Evolutionary conservation across 495 filamentous ascomycete species (phyloP), one percentile per base, ranked within the genome.

Genomic region (Chaetomium tenue): DNA sequence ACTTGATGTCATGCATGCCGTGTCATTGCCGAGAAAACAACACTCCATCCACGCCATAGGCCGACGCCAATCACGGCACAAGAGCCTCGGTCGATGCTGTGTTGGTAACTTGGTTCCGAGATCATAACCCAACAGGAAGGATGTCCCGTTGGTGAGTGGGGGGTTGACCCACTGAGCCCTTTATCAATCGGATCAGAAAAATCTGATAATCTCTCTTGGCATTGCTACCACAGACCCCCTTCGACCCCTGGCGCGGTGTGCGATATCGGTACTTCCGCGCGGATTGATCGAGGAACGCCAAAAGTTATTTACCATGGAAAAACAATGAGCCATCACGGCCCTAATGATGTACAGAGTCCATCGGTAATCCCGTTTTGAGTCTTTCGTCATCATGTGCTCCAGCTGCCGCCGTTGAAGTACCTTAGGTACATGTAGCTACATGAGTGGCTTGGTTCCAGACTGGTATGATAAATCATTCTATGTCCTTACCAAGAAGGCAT

Each of bases 141-240:
- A 20, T 50, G 46, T 1, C 18, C 46, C 46, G 16, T 44, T 18
- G 40, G 40, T 1, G 46, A 15, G 28, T 0, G 15, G 16, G 40
- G 46, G 20, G n/a, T 5, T 5, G 46, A 23, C 46, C 46, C 46
- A 50, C 46, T 11, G 20, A 50, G 18, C 12, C n/a, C 3, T 44
- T 44, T 50, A 50, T 50, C 46, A 50, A 50, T 50, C 46, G 5
- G 6, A 3, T 1, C 6, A 2, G n/a, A 20, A 50, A 50, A 23
- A 50, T 50, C 46, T 20, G 46, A 50, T 50, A 50, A 50, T 50
- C 46, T 50, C 3, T 50, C 46, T 50, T 20, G 46, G 46, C 46
- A 50, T 8, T 22, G 18, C 46, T 20, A 9, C 23, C 46, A 3
- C n/a, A n/a, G n/a, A n/a, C n/a, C 46, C 46, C 11, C 13, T 20